These are phyloP conservation scores for Plantago coronopus DNA, from an alignment of 305 asterid genomes.

Conservation along the genomic window DNA sequence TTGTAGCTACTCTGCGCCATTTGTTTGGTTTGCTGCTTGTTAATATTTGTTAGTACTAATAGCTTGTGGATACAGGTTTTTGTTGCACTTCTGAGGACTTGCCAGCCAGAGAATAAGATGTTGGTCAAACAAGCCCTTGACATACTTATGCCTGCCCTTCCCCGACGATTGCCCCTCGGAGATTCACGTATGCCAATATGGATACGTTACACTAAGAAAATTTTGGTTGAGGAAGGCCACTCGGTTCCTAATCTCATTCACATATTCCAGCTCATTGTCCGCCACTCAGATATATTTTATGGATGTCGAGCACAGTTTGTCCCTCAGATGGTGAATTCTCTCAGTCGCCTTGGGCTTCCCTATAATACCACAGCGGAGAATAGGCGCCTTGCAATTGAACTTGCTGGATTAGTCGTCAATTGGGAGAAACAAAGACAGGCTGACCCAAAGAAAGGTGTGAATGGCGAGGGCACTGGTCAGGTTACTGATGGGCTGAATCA, in stretches of 20 bases:
- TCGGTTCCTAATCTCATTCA: slow-evolving; percentile 98
- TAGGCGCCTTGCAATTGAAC: slow-evolving; percentile 99
- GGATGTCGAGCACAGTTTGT: slow-evolving; percentile 99
- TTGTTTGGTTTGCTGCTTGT: slow-evolving; percentile 1
- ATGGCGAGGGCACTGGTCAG: slow-evolving; percentile 51
- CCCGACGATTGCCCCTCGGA: slow-evolving; percentile 96
- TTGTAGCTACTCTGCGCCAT: background rate
- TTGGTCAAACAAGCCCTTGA: slow-evolving; percentile 99
- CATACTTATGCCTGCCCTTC: slow-evolving; percentile 99
- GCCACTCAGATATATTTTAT: slow-evolving; percentile 98
- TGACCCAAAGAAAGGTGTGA: slow-evolving; percentile 67
- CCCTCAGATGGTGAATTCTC: slow-evolving; percentile 99
- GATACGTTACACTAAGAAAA: slow-evolving; percentile 99
- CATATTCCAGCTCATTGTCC: slow-evolving; percentile 98
- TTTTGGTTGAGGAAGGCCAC: slow-evolving; percentile 98
- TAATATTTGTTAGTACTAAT: slow-evolving; percentile 19
- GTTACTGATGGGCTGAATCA: slow-evolving; percentile 52
- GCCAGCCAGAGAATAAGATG: slow-evolving; percentile 98
- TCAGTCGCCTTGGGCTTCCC: slow-evolving; percentile 98
- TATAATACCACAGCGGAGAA: slow-evolving; percentile 92
- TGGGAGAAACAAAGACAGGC: slow-evolving; percentile 98
- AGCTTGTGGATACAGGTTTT: slow-evolving; percentile 64
- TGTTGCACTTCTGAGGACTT: slow-evolving; percentile 96
- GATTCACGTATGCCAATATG: slow-evolving; percentile 99
- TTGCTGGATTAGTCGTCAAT: slow-evolving; percentile 97